Evolutionary conservation across 768 basidiomycete genomes (phyloP).

Genomic region (Kondoa malvinella): DNA sequence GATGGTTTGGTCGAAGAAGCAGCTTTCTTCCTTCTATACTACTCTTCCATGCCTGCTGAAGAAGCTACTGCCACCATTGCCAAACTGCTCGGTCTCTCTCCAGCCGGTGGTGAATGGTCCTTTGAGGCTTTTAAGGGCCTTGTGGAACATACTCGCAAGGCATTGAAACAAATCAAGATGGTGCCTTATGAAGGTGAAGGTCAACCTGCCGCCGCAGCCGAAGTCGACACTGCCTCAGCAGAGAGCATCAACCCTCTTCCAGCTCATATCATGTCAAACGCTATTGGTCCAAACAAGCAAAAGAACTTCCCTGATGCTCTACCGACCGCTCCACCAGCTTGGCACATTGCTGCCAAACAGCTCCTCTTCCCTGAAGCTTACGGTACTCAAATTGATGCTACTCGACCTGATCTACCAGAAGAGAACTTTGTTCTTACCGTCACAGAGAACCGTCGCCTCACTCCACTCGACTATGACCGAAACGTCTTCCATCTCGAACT

Average conservation of each 20-base stretch:
- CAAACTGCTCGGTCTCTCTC: constrained; percentile 19
- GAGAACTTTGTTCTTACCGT: constrained; percentile 86
- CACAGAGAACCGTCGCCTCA: constrained; percentile 81
- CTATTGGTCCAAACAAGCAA: constrained; percentile 31
- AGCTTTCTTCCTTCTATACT: constrained; percentile 64
- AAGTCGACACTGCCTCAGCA: constrained; percentile 30
- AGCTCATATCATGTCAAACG: constrained; percentile 47
- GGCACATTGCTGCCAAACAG: constrained; percentile 77
- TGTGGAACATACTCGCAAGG: constrained; percentile 28
- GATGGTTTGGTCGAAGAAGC: constrained; percentile 45
- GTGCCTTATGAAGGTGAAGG: constrained; percentile 32
- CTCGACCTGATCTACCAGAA: constrained; percentile 62
- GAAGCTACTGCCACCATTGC: constrained; percentile 17
- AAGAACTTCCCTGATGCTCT: constrained; percentile 47
- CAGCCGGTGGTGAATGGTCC: constrained; percentile 19
- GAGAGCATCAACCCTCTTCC: constrained; percentile 38
- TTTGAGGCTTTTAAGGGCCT: constrained; percentile 22
- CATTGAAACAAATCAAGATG: constrained; percentile 46
- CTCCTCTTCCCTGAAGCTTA: constrained; percentile 73
- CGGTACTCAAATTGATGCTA: constrained; percentile 36
- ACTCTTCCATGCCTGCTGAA: constrained; percentile 20
- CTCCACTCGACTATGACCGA: constrained; percentile 86
- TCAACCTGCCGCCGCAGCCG: constrained; percentile 21
- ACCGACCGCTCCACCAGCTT: constrained; percentile 39
- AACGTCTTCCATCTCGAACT: constrained; percentile 99